Base-by-base conservation (phyloP, 192 early-diverging fungal genomes). In the Coemansia sp. region DNA sequence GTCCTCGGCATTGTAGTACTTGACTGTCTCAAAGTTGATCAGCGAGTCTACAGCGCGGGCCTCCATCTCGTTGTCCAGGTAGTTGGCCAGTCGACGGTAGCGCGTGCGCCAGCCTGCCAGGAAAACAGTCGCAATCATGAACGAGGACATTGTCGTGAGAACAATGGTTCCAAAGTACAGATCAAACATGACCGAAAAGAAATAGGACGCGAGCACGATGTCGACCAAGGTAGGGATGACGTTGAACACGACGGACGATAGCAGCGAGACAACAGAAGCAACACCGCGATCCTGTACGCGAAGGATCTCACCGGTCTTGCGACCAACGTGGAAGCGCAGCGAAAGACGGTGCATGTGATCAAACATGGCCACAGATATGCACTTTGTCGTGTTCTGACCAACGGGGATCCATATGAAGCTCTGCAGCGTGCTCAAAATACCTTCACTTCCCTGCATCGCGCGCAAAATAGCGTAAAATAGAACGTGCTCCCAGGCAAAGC, bases 11-110 rank as follows among this genome's bases (percentile, higher is more conserved):
- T 89, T 90, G 82, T 96, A 97, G 73, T 98, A 97, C 77, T 99
- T 99, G 72, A 99, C 97, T 2, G 97, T 99, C 76, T 99, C 97
- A 86, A 96, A 96, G 78, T 99, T 99, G 51, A 97, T 84, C 59
- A 99, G 74, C 49, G 94, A 97, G 71, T 99, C 97, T 4, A 97
- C 95, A 18, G 89, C 89, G 52, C 89, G 90, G 6, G 93, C 87
- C 56, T 93, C 87, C 61, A 90, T 87, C 50, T 90, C 89, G 62
- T 93, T 90, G 75, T 98, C 97, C 52, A 94, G 82, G 40, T 91
- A 87, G 64, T 90, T 95, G 84, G 90, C 92, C 52, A 84, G 85
- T 4, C 94, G 69, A 38, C 96, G 84, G 80, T 93, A 94, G 30
- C 86, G 82, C 1, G 89, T 91, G 63, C 91, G 85, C 92, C 93